Evolutionary conservation across 805 yeast genomes (phyloP).

Genomic region (Teunomyces funiuensis): DNA sequence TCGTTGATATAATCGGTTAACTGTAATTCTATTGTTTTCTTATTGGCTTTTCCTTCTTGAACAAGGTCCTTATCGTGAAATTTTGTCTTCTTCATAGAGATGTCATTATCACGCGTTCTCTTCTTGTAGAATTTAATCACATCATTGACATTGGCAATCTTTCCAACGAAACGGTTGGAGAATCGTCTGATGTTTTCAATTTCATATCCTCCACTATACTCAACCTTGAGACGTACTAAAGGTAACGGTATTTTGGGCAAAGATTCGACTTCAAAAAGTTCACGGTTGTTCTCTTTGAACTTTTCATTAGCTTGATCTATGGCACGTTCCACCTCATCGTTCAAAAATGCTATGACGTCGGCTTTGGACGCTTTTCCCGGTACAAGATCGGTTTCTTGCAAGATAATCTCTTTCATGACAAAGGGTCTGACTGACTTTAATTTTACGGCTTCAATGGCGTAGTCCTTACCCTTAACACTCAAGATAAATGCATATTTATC

Average conservation of each 20-base stretch:
- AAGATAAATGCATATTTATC: conserved; percentile 74
- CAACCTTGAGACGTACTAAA: conserved; percentile 76
- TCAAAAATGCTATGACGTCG: conserved; percentile 60
- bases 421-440: conserved; percentile 81
- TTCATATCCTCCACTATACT: conserved; percentile 86
- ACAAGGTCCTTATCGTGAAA: conserved; percentile 15
- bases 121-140: conserved; percentile 70
- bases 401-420: conserved; percentile 61
- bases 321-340: conserved; percentile 63
- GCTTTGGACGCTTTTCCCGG: conserved; percentile 62
- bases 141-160: conserved; percentile 88
- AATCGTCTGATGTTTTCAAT: conserved; percentile 89
- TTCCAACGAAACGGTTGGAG: conserved; percentile 86
- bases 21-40: conserved; percentile 36
- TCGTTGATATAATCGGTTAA: conserved; percentile 65
- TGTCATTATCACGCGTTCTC: conserved; percentile 20
- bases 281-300: conserved; percentile 41
- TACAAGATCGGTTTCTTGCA: conserved; percentile 52
- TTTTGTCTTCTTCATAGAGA: conserved; percentile 14
- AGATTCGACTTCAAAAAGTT: conserved; percentile 22
- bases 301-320: conserved; percentile 56
- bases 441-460: conserved; percentile 57
- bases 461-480: conserved; percentile 57
- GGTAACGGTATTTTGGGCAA: conserved; percentile 61
- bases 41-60: conserved; percentile 12